Base-by-base conservation (phyloP, 2,329 filamentous ascomycete species). In the Emericellopsis cladophorae region DNA sequence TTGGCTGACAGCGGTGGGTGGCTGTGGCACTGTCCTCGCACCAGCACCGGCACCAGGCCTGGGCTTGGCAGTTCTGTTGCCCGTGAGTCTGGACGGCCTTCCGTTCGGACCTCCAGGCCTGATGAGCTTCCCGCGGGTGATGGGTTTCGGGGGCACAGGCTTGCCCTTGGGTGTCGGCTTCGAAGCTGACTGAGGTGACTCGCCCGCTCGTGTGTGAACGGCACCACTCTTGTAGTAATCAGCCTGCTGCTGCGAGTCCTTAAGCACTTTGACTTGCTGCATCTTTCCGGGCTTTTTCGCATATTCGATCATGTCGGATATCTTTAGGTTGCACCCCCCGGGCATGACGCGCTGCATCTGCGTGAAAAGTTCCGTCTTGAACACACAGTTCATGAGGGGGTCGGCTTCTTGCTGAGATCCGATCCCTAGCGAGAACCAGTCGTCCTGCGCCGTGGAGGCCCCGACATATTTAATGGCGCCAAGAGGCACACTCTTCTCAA, bases 321-420 rank as follows among this genome's bases (percentile, higher is more conserved):
- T 82, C 61, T 84, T 87, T 37, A 98, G 64, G 55, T 80, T 87
- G 55, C 94, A 75, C 9, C 84, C 80, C 8, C 84, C 86, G 4
- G 84, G 80, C 61, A 93, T 84, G 40, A 79, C 78, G 39, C 77
- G 79, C 55, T 81, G 79, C 65, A 98, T 79, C 47, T 95, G 89
- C 1, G 90, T 93, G 56, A 96, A 94, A 61, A 98, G 81, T 55
- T 98, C 92, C 0, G 92, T 98, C 68, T 98, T 98, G 61, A 98
- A 79, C 16, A 95, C 67, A 55, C 92, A 98, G 63, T 81, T 94
- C 53, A 98, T 62, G 18, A 98, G 70, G n/a, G 92, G 88, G 59
- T 98, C 92, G 0, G 92, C 73, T 57, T 96, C 90, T 55, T 94
- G 87, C 8, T 81, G 81, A 26, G 89, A 89, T n/a, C 85, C 87